Evolutionary conservation across 2,329 filamentous ascomycete genomes (phyloP).

Genomic region (Mycocentrospora acerina): DNA sequence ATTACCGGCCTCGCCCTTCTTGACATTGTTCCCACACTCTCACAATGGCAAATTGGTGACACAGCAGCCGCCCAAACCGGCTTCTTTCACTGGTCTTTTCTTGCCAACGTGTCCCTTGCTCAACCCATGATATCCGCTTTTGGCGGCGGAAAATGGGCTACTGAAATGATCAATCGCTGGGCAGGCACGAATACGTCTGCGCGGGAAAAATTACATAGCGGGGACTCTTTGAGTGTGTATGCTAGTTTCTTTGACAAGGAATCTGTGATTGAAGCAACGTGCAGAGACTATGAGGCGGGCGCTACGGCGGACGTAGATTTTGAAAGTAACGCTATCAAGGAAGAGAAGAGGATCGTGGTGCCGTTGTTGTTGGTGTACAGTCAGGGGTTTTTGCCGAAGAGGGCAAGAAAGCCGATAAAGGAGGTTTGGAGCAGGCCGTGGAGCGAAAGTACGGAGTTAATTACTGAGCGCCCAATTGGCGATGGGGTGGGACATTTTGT

Average conservation of each 20-base stretch:
- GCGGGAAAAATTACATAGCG: not conserved
- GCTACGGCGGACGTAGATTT: slow-evolving; percentile 54
- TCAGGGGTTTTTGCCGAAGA: slow-evolving; percentile 21
- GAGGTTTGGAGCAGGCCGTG: slow-evolving; percentile 53
- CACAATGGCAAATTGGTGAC: slow-evolving; percentile 45
- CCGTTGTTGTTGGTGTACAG: slow-evolving; percentile 55
- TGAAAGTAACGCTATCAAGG: slow-evolving; percentile 46
- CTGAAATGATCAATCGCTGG: slow-evolving; percentile 38
- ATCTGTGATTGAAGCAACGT: slow-evolving; percentile 50
- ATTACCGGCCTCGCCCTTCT: slow-evolving; percentile 18
- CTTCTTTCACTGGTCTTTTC: slow-evolving; percentile 60
- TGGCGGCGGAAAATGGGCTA: slow-evolving; percentile 42
- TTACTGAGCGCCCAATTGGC: slow-evolving; percentile 51
- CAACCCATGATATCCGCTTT: slow-evolving; percentile 50
- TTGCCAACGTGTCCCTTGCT: slow-evolving; percentile 53
- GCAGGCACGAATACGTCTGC: slow-evolving; percentile 13
- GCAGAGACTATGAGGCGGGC: slow-evolving; percentile 57
- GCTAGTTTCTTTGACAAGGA: slow-evolving; percentile 42
- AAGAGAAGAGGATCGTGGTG: slow-evolving; percentile 45
- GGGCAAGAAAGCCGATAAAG: not conserved
- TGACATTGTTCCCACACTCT: slow-evolving; percentile 48
- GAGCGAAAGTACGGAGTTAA: slow-evolving; percentile 41
- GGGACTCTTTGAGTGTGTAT: slow-evolving; percentile 44
- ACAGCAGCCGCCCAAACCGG: slow-evolving; percentile 40
- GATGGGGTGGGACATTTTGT: slow-evolving; percentile 57